Base-by-base conservation (phyloP, 2,329 filamentous ascomycete species). In the Sporothrix luriei region DNA sequence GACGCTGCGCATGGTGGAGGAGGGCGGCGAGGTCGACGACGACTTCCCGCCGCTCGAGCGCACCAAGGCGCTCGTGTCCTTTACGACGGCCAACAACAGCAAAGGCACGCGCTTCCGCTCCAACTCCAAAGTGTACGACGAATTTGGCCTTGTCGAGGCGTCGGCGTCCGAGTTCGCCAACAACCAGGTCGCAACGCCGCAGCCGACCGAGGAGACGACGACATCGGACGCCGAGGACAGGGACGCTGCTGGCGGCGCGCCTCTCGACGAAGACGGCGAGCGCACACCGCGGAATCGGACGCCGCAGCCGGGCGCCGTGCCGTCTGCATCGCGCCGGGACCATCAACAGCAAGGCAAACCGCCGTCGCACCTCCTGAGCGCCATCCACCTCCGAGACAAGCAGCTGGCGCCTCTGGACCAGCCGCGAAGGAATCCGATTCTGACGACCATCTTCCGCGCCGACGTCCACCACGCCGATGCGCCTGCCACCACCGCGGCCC, bases 11-110 rank as follows among this genome's bases (percentile, higher is more conserved):
- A 93, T 96, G 88, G 91, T 94, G 1, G 89, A 95, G 72, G 88
- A 95, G 76, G 91, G 92, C 69, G 92, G 91, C 64, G 92, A 95
- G 76, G 89, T 94, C 1, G 92, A 96, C 74, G 91, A 93, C 73
- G 92, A 95, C 76, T 95, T 95, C 73, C 91, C 91, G 43, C 89
- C 92, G 0, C 83, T 95, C 52, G 90, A 91, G 70, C 85, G 92
- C 48, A 92, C 87, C 26, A 91, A 90, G 75, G 85, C 89, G 2
- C 83, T 95, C n/a, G 87, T 86, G 6, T 88, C 92, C 24, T 95
- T 94, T 75, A 92, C 91, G 49, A 93, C 91, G 7, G 91, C 90
- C 72, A 94, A 94, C 76, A 93, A 92, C 76, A 84, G 88, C 68
- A 89, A 83, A 10, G 85, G 82, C 5, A 79, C 26, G 52, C 84